Percentiles rank a stretch among this genome's conserved stretches.
Evolutionary conservation across 805 yeast species (phyloP).

Genomic region (Cyberlindnera suaveolens): DNA sequence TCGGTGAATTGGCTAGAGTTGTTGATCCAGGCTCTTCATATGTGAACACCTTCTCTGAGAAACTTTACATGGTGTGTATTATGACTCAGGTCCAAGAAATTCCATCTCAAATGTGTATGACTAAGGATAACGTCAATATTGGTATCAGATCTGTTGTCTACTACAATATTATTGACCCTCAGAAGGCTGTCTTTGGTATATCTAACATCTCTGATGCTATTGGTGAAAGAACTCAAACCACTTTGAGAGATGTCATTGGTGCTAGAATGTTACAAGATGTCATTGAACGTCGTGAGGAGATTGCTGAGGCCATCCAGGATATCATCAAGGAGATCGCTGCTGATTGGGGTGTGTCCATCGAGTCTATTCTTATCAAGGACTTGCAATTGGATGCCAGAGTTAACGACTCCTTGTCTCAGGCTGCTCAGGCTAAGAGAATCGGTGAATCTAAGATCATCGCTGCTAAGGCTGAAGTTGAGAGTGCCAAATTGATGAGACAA

Average conservation of each 20-base stretch:
- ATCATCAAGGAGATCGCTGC: slow-evolving; percentile 56
- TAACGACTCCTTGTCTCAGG: slow-evolving; percentile 58
- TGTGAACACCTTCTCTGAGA: slow-evolving; percentile 62
- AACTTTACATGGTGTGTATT: slow-evolving; percentile 42
- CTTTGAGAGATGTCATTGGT: slow-evolving; percentile 68
- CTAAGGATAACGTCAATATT: slow-evolving; percentile 63
- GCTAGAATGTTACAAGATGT: slow-evolving; percentile 61
- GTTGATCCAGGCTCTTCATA: slow-evolving; percentile 66
- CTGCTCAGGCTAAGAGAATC: slow-evolving; percentile 69
- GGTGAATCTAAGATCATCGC: slow-evolving; percentile 73
- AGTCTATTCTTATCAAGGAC: slow-evolving; percentile 64
- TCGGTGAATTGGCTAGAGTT: slow-evolving; percentile 58
- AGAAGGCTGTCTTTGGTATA: slow-evolving; percentile 56
- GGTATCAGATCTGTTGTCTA: slow-evolving; percentile 60
- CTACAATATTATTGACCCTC: slow-evolving; percentile 62
- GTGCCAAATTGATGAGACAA: slow-evolving; percentile 70
- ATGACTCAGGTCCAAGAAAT: slow-evolving; percentile 56
- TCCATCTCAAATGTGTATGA: slow-evolving; percentile 62
- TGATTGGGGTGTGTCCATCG: slow-evolving; percentile 68
- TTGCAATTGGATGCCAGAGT: slow-evolving; percentile 48
- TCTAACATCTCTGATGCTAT: slow-evolving; percentile 48
- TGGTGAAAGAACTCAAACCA: slow-evolving; percentile 64
- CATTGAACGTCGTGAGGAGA: slow-evolving; percentile 65
- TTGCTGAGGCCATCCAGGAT: slow-evolving; percentile 57
- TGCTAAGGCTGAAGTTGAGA: slow-evolving; percentile 70